phyloP scores from a whole-genome alignment of 495 filamentous ascomycete species.

The Aspergillus sparsus region DNA sequence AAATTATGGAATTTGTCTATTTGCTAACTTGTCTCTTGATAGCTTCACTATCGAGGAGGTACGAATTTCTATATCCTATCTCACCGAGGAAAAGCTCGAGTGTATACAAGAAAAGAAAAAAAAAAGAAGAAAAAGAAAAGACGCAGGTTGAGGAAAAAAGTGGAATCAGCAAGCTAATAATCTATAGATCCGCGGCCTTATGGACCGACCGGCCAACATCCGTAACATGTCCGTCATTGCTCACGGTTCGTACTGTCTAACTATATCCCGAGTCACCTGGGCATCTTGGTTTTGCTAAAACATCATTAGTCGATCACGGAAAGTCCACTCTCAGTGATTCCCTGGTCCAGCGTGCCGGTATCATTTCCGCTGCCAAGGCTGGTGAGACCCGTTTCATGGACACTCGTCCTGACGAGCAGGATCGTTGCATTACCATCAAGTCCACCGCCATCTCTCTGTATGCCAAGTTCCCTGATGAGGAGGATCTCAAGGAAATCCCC shows the following conservation, averaged over 20 bases:
- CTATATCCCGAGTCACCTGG: not conserved
- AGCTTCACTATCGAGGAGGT: slow-evolving; percentile 99
- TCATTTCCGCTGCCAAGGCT: slow-evolving; percentile 97
- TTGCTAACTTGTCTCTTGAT: slow-evolving; percentile 37
- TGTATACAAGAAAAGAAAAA: slow-evolving; percentile 6
- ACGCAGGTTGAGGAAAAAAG: not conserved
- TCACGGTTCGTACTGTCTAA: slow-evolving; percentile 64
- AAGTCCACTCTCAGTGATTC: slow-evolving; percentile 99
- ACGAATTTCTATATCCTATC: slow-evolving; percentile 27
- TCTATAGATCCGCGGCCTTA: slow-evolving; percentile 78
- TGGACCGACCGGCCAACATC: slow-evolving; percentile 98
- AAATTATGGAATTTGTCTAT: not conserved
- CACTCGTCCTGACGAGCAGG: slow-evolving; percentile 96
- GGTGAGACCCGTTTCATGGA: slow-evolving; percentile 95
- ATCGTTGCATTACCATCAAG: slow-evolving; percentile 99
- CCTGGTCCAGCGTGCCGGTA: slow-evolving; percentile 98
- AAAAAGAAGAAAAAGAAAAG: slow-evolving; percentile 5
- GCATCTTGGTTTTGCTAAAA: slow-evolving; percentile 18
- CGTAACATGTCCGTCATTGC: slow-evolving; percentile 99
- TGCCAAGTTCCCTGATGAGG: slow-evolving; percentile 74
- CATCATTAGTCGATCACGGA: slow-evolving; percentile 89
- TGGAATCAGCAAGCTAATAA: slow-evolving; percentile 18
- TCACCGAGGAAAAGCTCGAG: not conserved
- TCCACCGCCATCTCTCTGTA: slow-evolving; percentile 99
- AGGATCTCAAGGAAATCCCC: slow-evolving; percentile 94